phyloP scores from a whole-genome alignment of 768 basidiomycete genomes.

The Termitomyces sp. region DNA sequence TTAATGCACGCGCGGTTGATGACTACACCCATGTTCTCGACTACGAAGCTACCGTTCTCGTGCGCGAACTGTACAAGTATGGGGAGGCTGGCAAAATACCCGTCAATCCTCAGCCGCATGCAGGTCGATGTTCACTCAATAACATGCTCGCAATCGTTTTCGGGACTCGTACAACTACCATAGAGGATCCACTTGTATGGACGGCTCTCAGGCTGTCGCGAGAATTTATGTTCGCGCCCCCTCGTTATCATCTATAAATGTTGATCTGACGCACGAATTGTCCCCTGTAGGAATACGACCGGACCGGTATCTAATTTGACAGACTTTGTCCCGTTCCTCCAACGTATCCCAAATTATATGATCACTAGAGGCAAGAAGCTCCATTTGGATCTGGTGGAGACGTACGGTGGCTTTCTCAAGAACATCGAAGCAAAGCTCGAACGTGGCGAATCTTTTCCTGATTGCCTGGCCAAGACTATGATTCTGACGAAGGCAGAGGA shows the following conservation, averaged over 20 bases:
- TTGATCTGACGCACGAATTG: slow-evolving; percentile 3
- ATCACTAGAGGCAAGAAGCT: slow-evolving; percentile 32
- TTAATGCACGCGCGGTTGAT: slow-evolving; percentile 29
- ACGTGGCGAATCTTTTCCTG: slow-evolving; percentile 31
- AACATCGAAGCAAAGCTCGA: slow-evolving; percentile 31
- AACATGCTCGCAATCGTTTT: slow-evolving; percentile 42
- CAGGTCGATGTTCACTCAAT: slow-evolving; percentile 34
- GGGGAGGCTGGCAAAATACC: slow-evolving; percentile 25
- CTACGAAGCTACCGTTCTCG: slow-evolving; percentile 32
- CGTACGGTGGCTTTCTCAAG: slow-evolving; percentile 33
- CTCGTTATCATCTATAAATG: background rate
- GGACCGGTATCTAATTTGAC: slow-evolving; percentile 40
- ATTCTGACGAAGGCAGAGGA: slow-evolving; percentile 28
- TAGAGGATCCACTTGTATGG: slow-evolving; percentile 31
- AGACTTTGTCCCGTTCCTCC: slow-evolving; percentile 40
- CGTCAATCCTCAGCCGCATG: slow-evolving; percentile 33
- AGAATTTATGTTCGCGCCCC: slow-evolving; percentile 37
- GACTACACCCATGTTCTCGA: slow-evolving; percentile 31
- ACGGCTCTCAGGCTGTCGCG: slow-evolving; percentile 30
- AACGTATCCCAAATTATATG: slow-evolving; percentile 32
- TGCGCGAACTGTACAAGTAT: slow-evolving; percentile 29
- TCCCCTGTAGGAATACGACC: slow-evolving; percentile 28
- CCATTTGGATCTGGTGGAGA: slow-evolving; percentile 29
- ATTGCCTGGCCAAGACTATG: slow-evolving; percentile 37
- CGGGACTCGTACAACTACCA: slow-evolving; percentile 34